phyloP scores from a whole-genome alignment of 768 basidiomycete genomes.

The Mycena latifolia region DNA sequence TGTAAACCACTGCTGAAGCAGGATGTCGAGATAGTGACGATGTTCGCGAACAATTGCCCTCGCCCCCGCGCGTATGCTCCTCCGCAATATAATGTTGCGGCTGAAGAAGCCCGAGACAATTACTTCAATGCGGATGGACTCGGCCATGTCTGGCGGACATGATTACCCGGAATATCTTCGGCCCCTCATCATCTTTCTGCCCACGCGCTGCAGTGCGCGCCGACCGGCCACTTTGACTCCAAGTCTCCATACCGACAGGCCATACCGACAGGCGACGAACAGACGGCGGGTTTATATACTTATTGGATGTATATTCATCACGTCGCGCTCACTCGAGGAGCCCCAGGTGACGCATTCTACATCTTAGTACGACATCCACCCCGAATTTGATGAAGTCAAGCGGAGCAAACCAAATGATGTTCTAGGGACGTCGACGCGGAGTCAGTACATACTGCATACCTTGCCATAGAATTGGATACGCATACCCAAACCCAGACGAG shows the following conservation, averaged over 20 bases:
- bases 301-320: no score
- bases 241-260: not conserved
- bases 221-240: not conserved
- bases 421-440: constrained; percentile 68
- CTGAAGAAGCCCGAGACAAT: constrained; percentile 28
- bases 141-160: constrained; percentile 32
- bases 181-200: no score
- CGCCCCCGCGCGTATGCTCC: constrained; percentile 31
- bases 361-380: constrained; percentile 58
- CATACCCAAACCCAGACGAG: constrained; percentile 96
- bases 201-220: no score
- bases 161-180: not conserved
- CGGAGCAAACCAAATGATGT: constrained; percentile 95
- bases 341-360: not conserved
- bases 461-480: constrained; percentile 30
- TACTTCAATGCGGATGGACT: constrained; percentile 33
- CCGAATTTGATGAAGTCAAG: constrained; percentile 95
- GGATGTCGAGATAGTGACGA: constrained; percentile 35
- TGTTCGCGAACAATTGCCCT: constrained; percentile 28
- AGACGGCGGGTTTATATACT: no score
- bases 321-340: not conserved
- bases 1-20: constrained; percentile 26
- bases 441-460: constrained; percentile 21
- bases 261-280: no score
- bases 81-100: constrained; percentile 32